Conservation (phyloP, 805 yeast genomes). For the Torulaspora microellipsoides region DNA sequence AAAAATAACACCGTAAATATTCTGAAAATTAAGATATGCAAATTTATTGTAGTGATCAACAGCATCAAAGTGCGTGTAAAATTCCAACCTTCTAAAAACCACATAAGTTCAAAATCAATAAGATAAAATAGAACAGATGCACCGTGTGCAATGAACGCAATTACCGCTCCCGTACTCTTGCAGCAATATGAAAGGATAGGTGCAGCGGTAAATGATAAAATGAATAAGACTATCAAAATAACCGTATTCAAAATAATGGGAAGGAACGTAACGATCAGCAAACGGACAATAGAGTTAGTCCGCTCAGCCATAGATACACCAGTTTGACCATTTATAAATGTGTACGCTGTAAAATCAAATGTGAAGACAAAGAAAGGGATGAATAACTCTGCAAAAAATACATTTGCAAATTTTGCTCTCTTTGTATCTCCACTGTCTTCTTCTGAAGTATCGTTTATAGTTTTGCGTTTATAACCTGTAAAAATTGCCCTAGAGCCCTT, state of each 20-base stretch:
- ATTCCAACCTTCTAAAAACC: conserved; percentile 66
- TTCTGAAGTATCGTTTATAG: conserved; percentile 63
- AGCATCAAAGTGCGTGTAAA: conserved; percentile 58
- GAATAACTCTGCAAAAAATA: conserved; percentile 73
- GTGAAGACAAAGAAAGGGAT: conserved; percentile 68
- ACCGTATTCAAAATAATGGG: conserved; percentile 44
- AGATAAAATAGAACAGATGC: conserved; percentile 50
- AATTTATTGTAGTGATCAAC: conserved; percentile 47
- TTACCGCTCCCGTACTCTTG: conserved; percentile 43
- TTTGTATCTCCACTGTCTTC: conserved; percentile 57
- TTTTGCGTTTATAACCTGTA: conserved; percentile 83
- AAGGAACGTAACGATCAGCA: conserved; percentile 46
- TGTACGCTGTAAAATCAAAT: conserved; percentile 65
- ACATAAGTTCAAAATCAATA: conserved; percentile 54
- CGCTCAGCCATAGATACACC: conserved; percentile 57
- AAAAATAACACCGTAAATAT: conserved; percentile 45
- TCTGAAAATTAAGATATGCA: conserved; percentile 58
- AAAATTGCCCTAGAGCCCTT: conserved; percentile 79
- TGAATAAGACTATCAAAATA: conserved; percentile 35
- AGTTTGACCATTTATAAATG: conserved; percentile 80
- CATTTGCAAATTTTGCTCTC: conserved; percentile 73
- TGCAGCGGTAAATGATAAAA: conserved; percentile 45
- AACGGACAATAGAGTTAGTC: conserved; percentile 57
- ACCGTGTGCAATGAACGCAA: conserved; percentile 56
- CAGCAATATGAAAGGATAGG: conserved; percentile 44